Evolutionary conservation across 306 rosid species (phyloP).

Genomic region (Dicorynia guianensis): DNA sequence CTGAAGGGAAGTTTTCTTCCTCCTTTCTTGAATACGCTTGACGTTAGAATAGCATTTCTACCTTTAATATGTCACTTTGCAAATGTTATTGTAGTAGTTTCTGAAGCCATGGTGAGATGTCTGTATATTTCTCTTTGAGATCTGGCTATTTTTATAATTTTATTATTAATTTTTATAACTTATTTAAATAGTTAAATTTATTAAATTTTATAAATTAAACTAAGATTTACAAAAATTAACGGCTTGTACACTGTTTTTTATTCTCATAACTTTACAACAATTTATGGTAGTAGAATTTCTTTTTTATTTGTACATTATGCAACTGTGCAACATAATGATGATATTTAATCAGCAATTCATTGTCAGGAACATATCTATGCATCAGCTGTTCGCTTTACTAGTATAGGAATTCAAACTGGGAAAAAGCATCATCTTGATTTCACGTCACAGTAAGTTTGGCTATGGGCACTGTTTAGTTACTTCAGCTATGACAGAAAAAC

Average conservation of each 20-base stretch:
- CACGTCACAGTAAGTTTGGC: too few relatives aligned
- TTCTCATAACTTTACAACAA: too few relatives aligned
- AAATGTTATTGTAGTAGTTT: conserved; percentile 22
- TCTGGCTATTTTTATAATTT: too few relatives aligned
- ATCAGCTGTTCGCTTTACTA: background rate
- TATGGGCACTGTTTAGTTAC: too few relatives aligned
- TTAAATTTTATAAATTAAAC: too few relatives aligned
- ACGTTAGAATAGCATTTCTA: conserved; percentile 39
- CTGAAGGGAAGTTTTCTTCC: conserved; percentile 23
- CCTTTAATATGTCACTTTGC: conserved; percentile 30
- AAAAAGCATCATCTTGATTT: background rate
- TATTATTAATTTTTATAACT: too few relatives aligned
- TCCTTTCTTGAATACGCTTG: conserved; percentile 10
- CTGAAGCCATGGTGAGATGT: background rate
- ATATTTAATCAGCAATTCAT: background rate
- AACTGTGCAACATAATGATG: background rate
- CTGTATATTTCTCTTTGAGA: background rate
- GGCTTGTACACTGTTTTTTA: too few relatives aligned
- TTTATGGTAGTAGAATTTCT: too few relatives aligned
- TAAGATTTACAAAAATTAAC: too few relatives aligned
- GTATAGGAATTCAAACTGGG: background rate
- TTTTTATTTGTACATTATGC: too few relatives aligned
- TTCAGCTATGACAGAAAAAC: too few relatives aligned
- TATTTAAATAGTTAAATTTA: too few relatives aligned
- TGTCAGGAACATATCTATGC: background rate